Evolutionary conservation across 345 rosid genomes (phyloP).

Genomic region (Salix purpurea): DNA sequence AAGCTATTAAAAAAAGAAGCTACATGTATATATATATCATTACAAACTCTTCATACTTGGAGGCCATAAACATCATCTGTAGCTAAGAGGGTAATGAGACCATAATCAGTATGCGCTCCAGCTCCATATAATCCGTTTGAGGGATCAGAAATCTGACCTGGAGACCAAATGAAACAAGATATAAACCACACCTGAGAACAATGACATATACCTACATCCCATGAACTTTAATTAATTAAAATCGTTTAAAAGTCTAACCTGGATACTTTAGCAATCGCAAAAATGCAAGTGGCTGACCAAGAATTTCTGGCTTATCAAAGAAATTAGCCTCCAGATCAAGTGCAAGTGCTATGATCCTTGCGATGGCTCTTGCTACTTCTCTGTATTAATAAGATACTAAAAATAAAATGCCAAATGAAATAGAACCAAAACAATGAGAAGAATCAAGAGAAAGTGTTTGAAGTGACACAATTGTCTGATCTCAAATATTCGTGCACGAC

Average conservation of each 20-base stretch:
- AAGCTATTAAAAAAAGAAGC: no score
- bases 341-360: conserved; percentile 68
- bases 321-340: conserved; percentile 63
- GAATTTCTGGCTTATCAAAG: conserved; percentile 73
- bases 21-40: no score
- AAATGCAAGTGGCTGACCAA: conserved; percentile 64
- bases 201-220: no score
- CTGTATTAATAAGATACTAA: conserved; percentile 20
- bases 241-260: conserved; percentile 34
- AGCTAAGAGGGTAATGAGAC: conserved; percentile 67
- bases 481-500: no score
- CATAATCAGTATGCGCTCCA: conserved; percentile 80
- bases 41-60: conserved; percentile 35
- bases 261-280: conserved; percentile 67
- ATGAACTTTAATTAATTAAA: neutral
- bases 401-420: no score
- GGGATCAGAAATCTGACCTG: conserved; percentile 69
- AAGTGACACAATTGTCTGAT: no score
- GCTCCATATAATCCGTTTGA: conserved; percentile 52
- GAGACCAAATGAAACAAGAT: neutral
- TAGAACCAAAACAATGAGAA: no score
- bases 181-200: neutral
- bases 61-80: conserved; percentile 78
- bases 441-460: no score
- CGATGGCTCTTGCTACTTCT: conserved; percentile 55